Conservation (phyloP, 2,329 filamentous ascomycete genomes). For the Colletotrichum incanum region DNA sequence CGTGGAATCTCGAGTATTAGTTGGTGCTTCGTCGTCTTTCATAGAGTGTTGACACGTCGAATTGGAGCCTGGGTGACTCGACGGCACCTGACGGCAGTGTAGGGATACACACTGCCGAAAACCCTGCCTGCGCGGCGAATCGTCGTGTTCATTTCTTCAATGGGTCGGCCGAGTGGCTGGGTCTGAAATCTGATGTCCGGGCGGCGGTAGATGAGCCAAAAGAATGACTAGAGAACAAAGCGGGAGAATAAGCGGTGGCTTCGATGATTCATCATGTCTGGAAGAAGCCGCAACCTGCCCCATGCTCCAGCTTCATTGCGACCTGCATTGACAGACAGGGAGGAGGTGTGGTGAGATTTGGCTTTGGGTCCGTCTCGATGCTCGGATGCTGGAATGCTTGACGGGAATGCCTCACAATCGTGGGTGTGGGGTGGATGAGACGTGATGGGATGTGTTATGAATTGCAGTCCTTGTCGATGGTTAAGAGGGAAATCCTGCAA, state of each 20-base stretch:
- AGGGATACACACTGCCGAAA: not conserved
- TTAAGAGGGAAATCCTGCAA: not conserved
- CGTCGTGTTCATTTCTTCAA: not conserved
- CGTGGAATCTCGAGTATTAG: too few species aligned
- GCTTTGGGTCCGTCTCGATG: slow-evolving; percentile 17
- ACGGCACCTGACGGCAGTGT: too few species aligned
- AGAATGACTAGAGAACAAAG: slow-evolving; percentile 26
- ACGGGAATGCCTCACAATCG: slow-evolving; percentile 7
- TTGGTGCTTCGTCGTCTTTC: not conserved
- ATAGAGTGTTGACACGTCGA: not conserved
- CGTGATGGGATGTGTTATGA: slow-evolving; percentile 2
- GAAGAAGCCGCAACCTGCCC: slow-evolving; percentile 9
- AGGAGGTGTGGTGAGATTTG: slow-evolving; percentile 6
- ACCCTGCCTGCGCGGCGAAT: not conserved
- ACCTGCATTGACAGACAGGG: slow-evolving; percentile 38
- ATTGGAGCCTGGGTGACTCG: slow-evolving; percentile 6
- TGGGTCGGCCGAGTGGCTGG: slow-evolving; percentile 23
- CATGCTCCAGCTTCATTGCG: slow-evolving; percentile 22
- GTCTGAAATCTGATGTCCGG: not conserved
- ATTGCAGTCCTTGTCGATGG: not conserved
- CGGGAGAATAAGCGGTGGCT: slow-evolving; percentile 1
- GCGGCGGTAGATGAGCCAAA: not conserved
- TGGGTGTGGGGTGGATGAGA: slow-evolving; percentile 5
- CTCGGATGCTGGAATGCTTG: slow-evolving; percentile 1
- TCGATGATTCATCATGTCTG: slow-evolving; percentile 41